Conservation (phyloP, 73 alveolate genomes). For the Paramecium sexaurelia region DNA sequence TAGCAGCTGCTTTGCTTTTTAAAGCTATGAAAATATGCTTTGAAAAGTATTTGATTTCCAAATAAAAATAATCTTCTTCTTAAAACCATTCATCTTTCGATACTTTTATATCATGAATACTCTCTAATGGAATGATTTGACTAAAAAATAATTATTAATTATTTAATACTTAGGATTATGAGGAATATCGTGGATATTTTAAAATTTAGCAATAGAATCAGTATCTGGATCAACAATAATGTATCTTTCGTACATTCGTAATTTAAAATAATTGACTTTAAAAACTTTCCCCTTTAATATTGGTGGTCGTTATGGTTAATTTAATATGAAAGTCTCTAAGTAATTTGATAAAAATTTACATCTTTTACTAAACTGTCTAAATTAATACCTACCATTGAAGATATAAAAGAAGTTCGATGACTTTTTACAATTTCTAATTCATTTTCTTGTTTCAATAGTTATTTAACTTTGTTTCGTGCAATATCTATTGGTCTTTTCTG, state of each 20-base stretch:
- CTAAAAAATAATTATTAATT: neutral
- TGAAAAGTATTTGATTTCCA: neutral
- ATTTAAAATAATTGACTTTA: conserved; percentile 15
- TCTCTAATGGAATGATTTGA: neutral
- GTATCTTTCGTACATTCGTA: conserved; percentile 2
- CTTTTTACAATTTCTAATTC: neutral
- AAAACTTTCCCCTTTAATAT: neutral
- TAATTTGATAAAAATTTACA: neutral
- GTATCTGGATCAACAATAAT: conserved; percentile 4
- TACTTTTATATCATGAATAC: neutral
- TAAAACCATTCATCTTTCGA: neutral
- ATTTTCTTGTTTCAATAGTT: neutral
- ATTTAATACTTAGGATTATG: neutral
- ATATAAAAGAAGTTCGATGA: neutral
- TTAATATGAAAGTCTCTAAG: conserved; percentile 2
- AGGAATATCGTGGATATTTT: neutral
- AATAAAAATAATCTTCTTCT: neutral
- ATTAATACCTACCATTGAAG: neutral
- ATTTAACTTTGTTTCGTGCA: neutral
- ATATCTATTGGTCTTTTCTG: neutral
- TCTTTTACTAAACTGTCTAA: neutral
- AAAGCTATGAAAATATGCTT: neutral
- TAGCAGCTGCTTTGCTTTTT: neutral
- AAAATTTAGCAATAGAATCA: neutral
- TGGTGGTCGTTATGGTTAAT: conserved; percentile 25